phyloP scores from a whole-genome alignment of 208 protist species.

The Zelonia costaricensis region DNA sequence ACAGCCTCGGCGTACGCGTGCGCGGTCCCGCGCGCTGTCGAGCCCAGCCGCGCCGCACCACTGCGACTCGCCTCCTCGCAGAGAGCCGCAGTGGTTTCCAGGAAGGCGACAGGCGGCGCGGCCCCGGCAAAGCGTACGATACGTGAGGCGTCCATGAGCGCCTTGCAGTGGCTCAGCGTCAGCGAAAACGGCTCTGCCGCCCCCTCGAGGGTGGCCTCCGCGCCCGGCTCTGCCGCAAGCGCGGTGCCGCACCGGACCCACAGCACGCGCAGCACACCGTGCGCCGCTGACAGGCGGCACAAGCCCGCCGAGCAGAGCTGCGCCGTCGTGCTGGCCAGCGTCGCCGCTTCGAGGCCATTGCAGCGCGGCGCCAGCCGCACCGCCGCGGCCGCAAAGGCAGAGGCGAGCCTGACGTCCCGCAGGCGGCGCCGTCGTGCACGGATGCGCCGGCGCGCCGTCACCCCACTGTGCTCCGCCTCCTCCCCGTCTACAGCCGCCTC shows the following conservation, averaged over 20 bases:
- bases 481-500: neutral
- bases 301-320: slow-evolving; percentile 14
- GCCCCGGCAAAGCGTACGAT: neutral
- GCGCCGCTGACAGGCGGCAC: neutral
- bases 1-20: slow-evolving; percentile 10
- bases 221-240: slow-evolving; percentile 1
- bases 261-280: slow-evolving; percentile 4
- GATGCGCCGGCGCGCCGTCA: neutral
- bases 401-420: slow-evolving; percentile 20
- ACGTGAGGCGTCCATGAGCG: slow-evolving; percentile 27
- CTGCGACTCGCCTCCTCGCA: neutral
- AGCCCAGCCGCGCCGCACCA: neutral
- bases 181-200: neutral
- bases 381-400: slow-evolving; percentile 16
- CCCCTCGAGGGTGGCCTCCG: neutral
- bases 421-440: neutral
- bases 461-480: neutral
- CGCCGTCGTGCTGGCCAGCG: slow-evolving; percentile 29
- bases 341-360: slow-evolving; percentile 28
- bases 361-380: slow-evolving; percentile 12
- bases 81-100: slow-evolving; percentile 3
- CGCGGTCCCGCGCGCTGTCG: slow-evolving; percentile 8
- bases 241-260: slow-evolving; percentile 11
- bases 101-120: slow-evolving; percentile 1
- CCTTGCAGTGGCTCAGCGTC: slow-evolving; percentile 21